phyloP scores from a whole-genome alignment of 306 rosid species.

The Cucurbita maxima region DNA sequence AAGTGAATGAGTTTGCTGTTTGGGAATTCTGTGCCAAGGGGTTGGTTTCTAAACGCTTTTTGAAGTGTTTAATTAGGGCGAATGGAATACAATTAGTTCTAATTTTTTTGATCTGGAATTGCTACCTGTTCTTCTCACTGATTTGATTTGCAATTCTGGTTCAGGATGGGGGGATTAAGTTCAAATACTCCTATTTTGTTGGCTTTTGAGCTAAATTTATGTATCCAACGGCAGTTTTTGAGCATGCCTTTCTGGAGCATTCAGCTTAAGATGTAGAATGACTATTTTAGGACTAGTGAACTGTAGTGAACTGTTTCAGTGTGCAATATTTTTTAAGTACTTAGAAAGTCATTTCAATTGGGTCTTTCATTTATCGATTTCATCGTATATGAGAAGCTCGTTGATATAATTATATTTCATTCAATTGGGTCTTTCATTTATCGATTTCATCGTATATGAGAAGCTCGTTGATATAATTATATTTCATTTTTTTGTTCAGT shows the following conservation, averaged over 20 bases:
- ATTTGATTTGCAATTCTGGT: not conserved
- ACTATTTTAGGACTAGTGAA: not conserved
- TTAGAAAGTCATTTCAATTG: too few relatives aligned
- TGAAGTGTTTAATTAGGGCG: not conserved
- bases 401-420: not conserved
- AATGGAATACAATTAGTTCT: not conserved
- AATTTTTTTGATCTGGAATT: not conserved
- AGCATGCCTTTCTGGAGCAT: not conserved
- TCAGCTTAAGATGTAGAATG: not conserved
- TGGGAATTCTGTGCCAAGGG: not conserved
- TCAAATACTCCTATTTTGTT: not conserved
- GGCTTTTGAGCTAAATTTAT: not conserved
- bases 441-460: not conserved
- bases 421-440: too few relatives aligned
- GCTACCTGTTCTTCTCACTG: not conserved
- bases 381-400: not conserved
- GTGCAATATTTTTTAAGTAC: too few relatives aligned
- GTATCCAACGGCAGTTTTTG: not conserved
- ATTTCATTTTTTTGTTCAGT: not conserved
- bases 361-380: too few relatives aligned
- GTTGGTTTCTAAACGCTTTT: not conserved
- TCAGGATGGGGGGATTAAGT: not conserved
- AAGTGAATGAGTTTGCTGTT: not conserved
- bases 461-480: not conserved
- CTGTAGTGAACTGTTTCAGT: not conserved